phyloP scores from a whole-genome alignment of 1,139 yeast genomes.

The Saccharomyces hybrid region DNA sequence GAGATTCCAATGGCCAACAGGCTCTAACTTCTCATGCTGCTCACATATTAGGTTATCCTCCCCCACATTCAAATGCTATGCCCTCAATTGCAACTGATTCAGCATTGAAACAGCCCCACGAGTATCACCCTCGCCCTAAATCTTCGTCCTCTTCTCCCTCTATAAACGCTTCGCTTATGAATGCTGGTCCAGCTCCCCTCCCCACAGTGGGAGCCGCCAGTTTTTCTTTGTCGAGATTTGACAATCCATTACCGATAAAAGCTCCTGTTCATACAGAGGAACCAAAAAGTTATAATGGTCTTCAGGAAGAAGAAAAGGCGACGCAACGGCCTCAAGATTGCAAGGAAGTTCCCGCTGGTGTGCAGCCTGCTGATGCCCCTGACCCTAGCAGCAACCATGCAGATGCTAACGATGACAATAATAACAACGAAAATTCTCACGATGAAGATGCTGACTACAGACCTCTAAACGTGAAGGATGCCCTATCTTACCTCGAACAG shows the following conservation, averaged over 20 bases:
- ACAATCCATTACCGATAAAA: conserved; percentile 20
- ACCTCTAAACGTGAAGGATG: conserved; percentile 93
- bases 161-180: background rate
- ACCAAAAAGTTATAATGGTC: background rate
- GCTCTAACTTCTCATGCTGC: background rate
- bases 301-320: background rate
- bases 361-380: conserved; percentile 11
- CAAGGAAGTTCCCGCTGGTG: conserved; percentile 13
- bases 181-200: background rate
- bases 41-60: background rate
- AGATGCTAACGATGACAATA: conserved; percentile 2
- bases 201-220: background rate
- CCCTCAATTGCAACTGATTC: background rate
- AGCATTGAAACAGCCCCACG: background rate
- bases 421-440: background rate
- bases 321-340: background rate
- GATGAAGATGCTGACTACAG: conserved; percentile 43
- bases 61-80: background rate
- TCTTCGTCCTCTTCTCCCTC: background rate
- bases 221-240: conserved; percentile 25
- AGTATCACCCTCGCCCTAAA: background rate
- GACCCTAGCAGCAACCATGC: conserved; percentile 12
- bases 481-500: conserved; percentile 88
- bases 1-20: conserved; percentile 1
- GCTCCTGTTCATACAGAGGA: background rate